Base-by-base conservation (phyloP, 768 basidiomycete species). In the Rubroboletus satanas region DNA sequence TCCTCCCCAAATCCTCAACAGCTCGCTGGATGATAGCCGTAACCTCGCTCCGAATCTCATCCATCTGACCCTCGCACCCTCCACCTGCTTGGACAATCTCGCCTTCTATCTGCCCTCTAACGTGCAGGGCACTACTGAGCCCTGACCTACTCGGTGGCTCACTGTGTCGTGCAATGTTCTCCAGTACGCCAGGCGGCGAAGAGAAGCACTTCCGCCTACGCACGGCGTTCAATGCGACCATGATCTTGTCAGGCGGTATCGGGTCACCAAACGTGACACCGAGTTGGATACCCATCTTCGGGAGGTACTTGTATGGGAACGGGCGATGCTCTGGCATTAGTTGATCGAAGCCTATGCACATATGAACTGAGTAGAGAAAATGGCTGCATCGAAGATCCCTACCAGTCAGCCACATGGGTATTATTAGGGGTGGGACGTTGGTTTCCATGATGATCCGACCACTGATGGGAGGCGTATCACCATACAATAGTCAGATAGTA, bases 391-490 rank as follows among this genome's bases (percentile, higher is more conserved):
- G 9, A 31, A 29, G 10, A 43, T 42, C 54, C 74, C n/a, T 49
- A 80, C 87, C 86, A n/a, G 88, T 87, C 12, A 98, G 75, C 93
- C 93, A 98, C 80, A 97, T 90, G 2, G 95, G 95, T 58, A 98
- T 86, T 54, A 97, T 83, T 21, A 84, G 70, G 3, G 95, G 95
- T 42, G 83, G 79, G n/a, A 75, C 63, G 14, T 75, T 68, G 9
- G 78, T 74, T 52, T 86, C 83, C 81, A 86, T 93, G 42, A 98
- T 66, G 33, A 97, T 88, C 26, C 93, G 81, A 37, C 90, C 91
- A 28, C 93, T 95, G 64, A 36, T 42, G 18, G 10, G n/a, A 28
- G 43, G 43, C 23, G 45, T 33, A 42, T 57, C 38, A 52, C 23
- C 12, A 36, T 4, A 26, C 23, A 4, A 4, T n/a, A 1, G 11